These are phyloP conservation scores for Pythium phragmiticola DNA, from an alignment of 352 stramenopile species.

Conservation along the genomic window DNA sequence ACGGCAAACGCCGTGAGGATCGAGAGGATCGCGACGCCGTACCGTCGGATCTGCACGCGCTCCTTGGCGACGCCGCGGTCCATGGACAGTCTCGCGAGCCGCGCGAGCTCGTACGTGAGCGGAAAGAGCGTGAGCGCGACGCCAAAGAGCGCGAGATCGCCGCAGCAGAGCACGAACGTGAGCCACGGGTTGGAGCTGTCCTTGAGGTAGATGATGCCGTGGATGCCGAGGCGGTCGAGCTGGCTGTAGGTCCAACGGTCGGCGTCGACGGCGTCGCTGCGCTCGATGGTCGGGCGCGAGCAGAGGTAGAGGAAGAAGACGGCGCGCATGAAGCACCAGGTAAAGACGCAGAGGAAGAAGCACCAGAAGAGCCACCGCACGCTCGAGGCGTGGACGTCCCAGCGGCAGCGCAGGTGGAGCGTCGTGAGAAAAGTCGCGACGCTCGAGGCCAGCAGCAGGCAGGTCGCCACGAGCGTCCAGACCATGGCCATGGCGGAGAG, in stretches of 20 bases:
- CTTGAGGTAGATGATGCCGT: conserved; percentile 30
- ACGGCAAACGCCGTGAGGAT: conserved; percentile 31
- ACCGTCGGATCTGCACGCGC: conserved; percentile 39
- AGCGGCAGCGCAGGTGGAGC: conserved; percentile 22
- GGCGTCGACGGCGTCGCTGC: conserved; percentile 14
- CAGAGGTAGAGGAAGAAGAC: conserved; percentile 43
- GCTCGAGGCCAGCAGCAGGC: conserved; percentile 5
- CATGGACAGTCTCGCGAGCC: conserved; percentile 64
- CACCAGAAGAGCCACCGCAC: conserved; percentile 64
- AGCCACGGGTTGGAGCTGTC: conserved; percentile 29
- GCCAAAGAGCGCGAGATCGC: conserved; percentile 54
- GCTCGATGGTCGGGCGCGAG: background rate
- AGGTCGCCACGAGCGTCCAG: conserved; percentile 2
- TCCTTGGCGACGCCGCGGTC: conserved; percentile 51
- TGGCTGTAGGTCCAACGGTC: conserved; percentile 21
- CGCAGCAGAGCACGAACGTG: conserved; percentile 38
- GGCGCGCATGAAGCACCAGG: conserved; percentile 41
- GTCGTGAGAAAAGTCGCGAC: conserved; percentile 21
- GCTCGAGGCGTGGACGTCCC: conserved; percentile 31
- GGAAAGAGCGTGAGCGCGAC: conserved; percentile 57
- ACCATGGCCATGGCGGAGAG: conserved; percentile 7
- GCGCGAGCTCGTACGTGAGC: conserved; percentile 54
- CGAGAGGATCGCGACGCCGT: conserved; percentile 30
- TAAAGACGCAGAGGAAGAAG: conserved; percentile 55
- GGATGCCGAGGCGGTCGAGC: conserved; percentile 50